Conservation (phyloP, 148 eudicot genomes). For the Tetragonia tetragonoides region DNA sequence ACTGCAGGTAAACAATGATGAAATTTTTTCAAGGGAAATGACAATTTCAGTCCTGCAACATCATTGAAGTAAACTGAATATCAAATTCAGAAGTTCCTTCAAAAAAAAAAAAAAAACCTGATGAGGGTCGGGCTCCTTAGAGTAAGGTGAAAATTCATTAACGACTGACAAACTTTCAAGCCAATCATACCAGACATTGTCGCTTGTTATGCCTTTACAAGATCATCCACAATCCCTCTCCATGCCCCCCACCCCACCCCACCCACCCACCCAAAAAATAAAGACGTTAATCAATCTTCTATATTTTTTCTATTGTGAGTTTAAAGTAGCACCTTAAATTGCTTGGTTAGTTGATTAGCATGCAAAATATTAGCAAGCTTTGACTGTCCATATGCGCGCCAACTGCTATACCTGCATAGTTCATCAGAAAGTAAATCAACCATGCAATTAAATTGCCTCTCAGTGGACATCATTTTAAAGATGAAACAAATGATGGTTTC, state of each 20-base stretch:
- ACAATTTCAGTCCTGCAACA: neutral
- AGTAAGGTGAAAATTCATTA: neutral
- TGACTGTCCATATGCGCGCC: constrained; percentile 84
- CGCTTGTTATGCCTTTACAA: neutral
- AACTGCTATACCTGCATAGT: constrained; percentile 53
- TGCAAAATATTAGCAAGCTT: constrained; percentile 86
- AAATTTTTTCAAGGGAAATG: neutral
- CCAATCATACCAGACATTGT: neutral
- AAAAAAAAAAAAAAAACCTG: too few relatives aligned
- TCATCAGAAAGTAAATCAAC: neutral
- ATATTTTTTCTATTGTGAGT: neutral
- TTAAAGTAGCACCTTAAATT: constrained; percentile 49
- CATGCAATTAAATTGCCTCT: neutral
- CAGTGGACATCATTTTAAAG: neutral
- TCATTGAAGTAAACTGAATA: neutral
- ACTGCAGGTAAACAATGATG: neutral
- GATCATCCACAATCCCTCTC: neutral
- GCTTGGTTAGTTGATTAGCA: constrained; percentile 69
- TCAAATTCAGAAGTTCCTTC: neutral
- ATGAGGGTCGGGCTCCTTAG: too few relatives aligned
- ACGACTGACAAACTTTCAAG: neutral
- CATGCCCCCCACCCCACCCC: neutral
- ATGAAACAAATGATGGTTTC: too few relatives aligned
- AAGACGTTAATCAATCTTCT: too few relatives aligned
- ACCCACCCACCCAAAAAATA: too few relatives aligned